Percentiles rank a stretch among this genome's conserved stretches.
Evolutionary conservation across 2,329 filamentous ascomycete species (phyloP).

Genomic region (Lecanicillium sp.): DNA sequence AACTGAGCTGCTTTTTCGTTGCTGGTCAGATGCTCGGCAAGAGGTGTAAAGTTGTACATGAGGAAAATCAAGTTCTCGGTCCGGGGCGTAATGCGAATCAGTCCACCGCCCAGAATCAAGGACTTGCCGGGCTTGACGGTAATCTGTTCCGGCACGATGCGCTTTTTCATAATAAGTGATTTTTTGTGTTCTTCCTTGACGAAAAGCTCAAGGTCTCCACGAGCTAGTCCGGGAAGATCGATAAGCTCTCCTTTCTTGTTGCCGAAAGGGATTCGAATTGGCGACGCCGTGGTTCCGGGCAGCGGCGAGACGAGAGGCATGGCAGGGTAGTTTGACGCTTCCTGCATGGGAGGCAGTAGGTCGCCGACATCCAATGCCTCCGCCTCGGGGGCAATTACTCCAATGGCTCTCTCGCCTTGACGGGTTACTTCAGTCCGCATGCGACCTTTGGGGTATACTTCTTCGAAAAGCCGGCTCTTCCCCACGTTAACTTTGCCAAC

Average conservation of each 20-base stretch:
- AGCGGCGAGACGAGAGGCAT: constrained; percentile 84
- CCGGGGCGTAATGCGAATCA: constrained; percentile 79
- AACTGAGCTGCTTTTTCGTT: constrained; percentile 74
- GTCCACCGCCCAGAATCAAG: constrained; percentile 68
- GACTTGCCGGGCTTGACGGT: constrained; percentile 72
- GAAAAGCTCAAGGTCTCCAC: constrained; percentile 65
- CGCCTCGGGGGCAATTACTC: constrained; percentile 5
- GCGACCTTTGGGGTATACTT: constrained; percentile 71
- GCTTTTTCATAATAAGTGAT: constrained; percentile 71
- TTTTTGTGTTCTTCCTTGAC: constrained; percentile 60
- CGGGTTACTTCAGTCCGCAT: background rate
- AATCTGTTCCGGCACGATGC: constrained; percentile 66
- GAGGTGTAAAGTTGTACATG: constrained; percentile 79
- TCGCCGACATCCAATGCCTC: constrained; percentile 36
- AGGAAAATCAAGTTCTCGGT: constrained; percentile 58
- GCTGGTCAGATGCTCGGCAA: constrained; percentile 68
- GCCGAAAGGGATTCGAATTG: constrained; percentile 88
- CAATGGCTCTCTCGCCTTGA: background rate
- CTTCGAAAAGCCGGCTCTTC: constrained; percentile 86
- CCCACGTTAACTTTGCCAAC: constrained; percentile 98
- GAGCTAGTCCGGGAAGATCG: constrained; percentile 79
- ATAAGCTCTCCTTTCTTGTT: constrained; percentile 83
- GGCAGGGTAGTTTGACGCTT: constrained; percentile 67
- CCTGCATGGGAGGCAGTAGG: constrained; percentile 70
- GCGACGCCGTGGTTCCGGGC: constrained; percentile 89